Conservation (phyloP, 768 basidiomycete genomes). For the Boletus reticulatus region DNA sequence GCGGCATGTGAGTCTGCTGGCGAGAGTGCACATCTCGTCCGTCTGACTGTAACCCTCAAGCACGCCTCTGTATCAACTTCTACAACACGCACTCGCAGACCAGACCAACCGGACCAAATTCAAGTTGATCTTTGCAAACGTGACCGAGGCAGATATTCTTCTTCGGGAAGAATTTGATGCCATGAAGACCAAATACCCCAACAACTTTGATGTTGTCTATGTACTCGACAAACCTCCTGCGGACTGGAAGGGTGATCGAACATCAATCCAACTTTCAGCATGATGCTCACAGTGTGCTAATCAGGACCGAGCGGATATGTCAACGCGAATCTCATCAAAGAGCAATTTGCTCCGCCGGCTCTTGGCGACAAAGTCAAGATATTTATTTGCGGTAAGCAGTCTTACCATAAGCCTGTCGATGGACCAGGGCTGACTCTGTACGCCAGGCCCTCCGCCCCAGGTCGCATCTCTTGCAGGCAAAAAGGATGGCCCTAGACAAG, state of each 20-base stretch:
- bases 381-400: constrained; percentile 76
- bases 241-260: constrained; percentile 54
- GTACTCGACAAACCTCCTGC: constrained; percentile 72
- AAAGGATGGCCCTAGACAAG: constrained; percentile 83
- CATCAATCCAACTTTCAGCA: neutral
- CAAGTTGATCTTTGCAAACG: constrained; percentile 88
- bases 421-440: neutral
- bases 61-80: constrained; percentile 81
- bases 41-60: constrained; percentile 35
- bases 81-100: constrained; percentile 71
- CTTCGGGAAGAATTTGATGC: constrained; percentile 75
- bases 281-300: constrained; percentile 6
- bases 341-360: constrained; percentile 63
- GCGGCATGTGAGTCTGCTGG: constrained; percentile 68
- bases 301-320: constrained; percentile 74
- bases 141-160: constrained; percentile 87
- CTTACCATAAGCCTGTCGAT: neutral
- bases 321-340: constrained; percentile 65
- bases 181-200: constrained; percentile 64
- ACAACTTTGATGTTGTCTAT: constrained; percentile 81
- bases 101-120: constrained; percentile 89
- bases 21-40: neutral
- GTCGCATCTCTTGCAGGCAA: constrained; percentile 86
- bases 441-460: constrained; percentile 74
- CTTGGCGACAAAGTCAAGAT: constrained; percentile 80